These are phyloP conservation scores for Colletotrichum euphorbiae DNA, from an alignment of 2,329 filamentous ascomycete genomes.

Conservation along the genomic window DNA sequence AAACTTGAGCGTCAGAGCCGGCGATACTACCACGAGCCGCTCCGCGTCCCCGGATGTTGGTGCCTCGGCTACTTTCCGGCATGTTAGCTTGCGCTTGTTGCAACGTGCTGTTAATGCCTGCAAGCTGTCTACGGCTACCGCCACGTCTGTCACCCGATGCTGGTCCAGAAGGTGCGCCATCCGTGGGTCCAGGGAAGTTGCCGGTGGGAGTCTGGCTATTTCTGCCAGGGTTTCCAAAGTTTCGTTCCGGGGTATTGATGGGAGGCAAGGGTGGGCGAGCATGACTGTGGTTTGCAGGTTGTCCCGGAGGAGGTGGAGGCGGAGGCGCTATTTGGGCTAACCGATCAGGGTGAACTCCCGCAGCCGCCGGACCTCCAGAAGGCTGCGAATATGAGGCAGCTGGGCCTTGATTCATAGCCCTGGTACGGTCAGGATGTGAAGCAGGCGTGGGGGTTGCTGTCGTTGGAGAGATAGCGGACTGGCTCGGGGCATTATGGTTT, in stretches of 20 bases:
- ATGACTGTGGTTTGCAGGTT: slow-evolving; percentile 43
- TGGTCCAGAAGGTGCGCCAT: slow-evolving; percentile 42
- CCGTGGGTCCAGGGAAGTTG: slow-evolving; percentile 25
- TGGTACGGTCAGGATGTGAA: slow-evolving; percentile 36
- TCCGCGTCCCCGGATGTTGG: slow-evolving; percentile 49
- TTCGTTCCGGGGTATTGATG: slow-evolving; percentile 49
- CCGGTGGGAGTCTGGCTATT: slow-evolving; percentile 34
- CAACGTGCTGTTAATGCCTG: slow-evolving; percentile 69
- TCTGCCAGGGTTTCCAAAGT: slow-evolving; percentile 4
- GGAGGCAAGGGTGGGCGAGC: slow-evolving; percentile 48
- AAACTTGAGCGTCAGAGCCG: slow-evolving; percentile 67
- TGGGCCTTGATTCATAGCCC: slow-evolving; percentile 32
- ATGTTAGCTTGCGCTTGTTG: slow-evolving; percentile 62
- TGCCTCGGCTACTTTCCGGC: slow-evolving; percentile 51
- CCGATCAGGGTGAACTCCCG: slow-evolving; percentile 63
- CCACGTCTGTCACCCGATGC: slow-evolving; percentile 51
- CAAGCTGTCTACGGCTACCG: slow-evolving; percentile 60
- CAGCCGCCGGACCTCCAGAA: slow-evolving; percentile 43
- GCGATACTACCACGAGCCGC: slow-evolving; percentile 58
- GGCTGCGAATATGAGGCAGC: slow-evolving; percentile 39
- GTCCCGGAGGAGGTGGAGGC: slow-evolving; percentile 48
- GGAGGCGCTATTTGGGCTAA: slow-evolving; percentile 59
- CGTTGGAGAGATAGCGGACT: slow-evolving; percentile 26
- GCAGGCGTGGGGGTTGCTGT: slow-evolving; percentile 28
- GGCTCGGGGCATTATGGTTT: slow-evolving; percentile 38